These are phyloP conservation scores for Aulographum hederae DNA, from an alignment of 2,329 filamentous ascomycete species.

Conservation along the genomic window DNA sequence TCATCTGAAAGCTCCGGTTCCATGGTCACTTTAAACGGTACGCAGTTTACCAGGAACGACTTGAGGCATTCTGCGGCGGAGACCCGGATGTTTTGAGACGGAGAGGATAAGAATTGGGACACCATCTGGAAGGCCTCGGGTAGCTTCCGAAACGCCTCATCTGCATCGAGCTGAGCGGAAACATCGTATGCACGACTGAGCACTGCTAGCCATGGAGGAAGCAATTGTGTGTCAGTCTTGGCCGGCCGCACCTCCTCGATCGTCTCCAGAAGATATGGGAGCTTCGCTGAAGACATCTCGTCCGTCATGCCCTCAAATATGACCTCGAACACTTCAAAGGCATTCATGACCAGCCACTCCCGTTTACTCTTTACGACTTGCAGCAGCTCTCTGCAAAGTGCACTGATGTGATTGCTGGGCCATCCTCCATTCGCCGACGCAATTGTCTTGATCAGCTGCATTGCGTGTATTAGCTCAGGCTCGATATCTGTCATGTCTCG, in stretches of 20 bases:
- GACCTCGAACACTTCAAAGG: slow-evolving; percentile 94
- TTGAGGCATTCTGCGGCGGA: slow-evolving; percentile 91
- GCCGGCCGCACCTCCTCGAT: slow-evolving; percentile 84
- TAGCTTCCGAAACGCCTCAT: slow-evolving; percentile 81
- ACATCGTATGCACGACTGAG: slow-evolving; percentile 89
- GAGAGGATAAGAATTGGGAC: slow-evolving; percentile 63
- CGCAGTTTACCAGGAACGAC: slow-evolving; percentile 78
- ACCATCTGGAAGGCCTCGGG: slow-evolving; percentile 72
- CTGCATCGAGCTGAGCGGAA: slow-evolving; percentile 68
- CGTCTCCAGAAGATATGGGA: slow-evolving; percentile 75
- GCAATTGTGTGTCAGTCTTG: slow-evolving; percentile 80
- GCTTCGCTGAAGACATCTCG: slow-evolving; percentile 72
- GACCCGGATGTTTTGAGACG: slow-evolving; percentile 81
- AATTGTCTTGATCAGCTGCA: slow-evolving; percentile 83
- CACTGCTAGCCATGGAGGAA: slow-evolving; percentile 93
- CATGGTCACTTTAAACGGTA: slow-evolving; percentile 65
- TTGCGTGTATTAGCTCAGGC: slow-evolving; percentile 71
- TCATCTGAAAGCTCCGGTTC: slow-evolving; percentile 88
- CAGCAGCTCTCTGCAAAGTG: slow-evolving; percentile 74
- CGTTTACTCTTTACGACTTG: slow-evolving; percentile 79
- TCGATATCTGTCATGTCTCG: slow-evolving; percentile 45
- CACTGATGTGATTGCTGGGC: slow-evolving; percentile 91
- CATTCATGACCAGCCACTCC: slow-evolving; percentile 89
- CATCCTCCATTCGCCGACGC: slow-evolving; percentile 78
- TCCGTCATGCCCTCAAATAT: slow-evolving; percentile 86